phyloP scores from a whole-genome alignment of 208 protist genomes.

The Trypanosoma scelopori region DNA sequence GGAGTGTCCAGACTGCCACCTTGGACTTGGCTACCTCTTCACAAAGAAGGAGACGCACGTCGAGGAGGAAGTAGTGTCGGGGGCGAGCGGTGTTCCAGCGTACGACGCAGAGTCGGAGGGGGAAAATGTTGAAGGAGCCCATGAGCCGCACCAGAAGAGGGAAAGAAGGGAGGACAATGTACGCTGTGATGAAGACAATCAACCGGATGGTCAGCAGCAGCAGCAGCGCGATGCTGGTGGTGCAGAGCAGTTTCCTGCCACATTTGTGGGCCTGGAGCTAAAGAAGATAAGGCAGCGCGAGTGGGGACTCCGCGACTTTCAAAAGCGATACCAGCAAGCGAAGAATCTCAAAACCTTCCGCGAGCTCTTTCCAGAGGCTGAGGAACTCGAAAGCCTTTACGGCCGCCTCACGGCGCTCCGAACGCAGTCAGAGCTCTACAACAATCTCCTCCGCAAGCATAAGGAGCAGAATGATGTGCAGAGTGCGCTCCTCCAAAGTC shows the following conservation, averaged over 20 bases:
- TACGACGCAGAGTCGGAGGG: neutral
- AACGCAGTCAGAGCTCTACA: constrained; percentile 78
- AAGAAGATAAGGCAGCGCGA: constrained; percentile 68
- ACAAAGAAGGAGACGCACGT: neutral
- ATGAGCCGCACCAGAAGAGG: constrained; percentile 23
- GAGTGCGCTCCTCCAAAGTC: constrained; percentile 69
- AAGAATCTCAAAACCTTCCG: constrained; percentile 62
- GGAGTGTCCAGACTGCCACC: constrained; percentile 82
- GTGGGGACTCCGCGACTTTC: constrained; percentile 65
- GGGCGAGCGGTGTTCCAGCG: neutral
- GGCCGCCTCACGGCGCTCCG: constrained; percentile 69
- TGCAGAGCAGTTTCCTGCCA: constrained; percentile 19
- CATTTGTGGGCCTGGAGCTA: constrained; percentile 75
- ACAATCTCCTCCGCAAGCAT: constrained; percentile 75
- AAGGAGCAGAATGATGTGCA: constrained; percentile 89
- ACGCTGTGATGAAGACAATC: constrained; percentile 8
- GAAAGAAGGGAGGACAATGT: constrained; percentile 25
- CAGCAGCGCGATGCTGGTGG: constrained; percentile 7
- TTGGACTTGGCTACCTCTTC: constrained; percentile 73
- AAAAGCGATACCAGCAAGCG: constrained; percentile 62
- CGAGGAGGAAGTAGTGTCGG: neutral
- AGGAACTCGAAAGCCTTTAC: constrained; percentile 78
- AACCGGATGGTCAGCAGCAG: neutral
- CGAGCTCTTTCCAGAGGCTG: constrained; percentile 71
- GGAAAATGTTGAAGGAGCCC: neutral